A percentile compares a stretch with the other conserved stretches of the same genome.
Conservation (phyloP, 2,329 filamentous ascomycete genomes). For the Gaeumannomyces sp. region DNA sequence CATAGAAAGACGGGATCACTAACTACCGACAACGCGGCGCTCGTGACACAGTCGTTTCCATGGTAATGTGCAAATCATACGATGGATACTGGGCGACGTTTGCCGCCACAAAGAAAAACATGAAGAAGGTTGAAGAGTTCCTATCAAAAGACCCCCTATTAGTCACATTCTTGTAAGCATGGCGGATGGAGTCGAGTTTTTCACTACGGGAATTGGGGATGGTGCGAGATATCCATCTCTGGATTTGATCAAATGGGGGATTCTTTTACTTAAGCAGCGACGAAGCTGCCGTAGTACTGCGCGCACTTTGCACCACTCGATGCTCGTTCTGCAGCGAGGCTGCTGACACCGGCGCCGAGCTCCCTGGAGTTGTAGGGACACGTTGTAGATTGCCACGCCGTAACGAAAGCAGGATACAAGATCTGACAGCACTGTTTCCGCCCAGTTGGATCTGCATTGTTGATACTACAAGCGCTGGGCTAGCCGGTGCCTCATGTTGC, state of each 20-base stretch:
- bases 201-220: neutral
- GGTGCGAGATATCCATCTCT: neutral
- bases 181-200: neutral
- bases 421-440: neutral
- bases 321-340: too few species aligned
- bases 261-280: neutral
- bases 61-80: conserved; percentile 1
- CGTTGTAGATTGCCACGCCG: neutral
- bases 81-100: conserved; percentile 6
- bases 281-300: too few species aligned
- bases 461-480: neutral
- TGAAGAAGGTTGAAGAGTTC: neutral
- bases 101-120: neutral
- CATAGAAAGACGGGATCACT: neutral
- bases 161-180: neutral
- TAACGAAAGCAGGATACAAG: neutral
- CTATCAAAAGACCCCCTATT: neutral
- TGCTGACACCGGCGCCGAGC: too few species aligned
- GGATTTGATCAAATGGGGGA: neutral
- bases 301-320: too few species aligned
- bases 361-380: neutral
- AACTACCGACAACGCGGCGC: too few species aligned
- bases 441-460: neutral
- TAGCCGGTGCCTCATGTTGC: neutral
- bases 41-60: neutral